Percentiles rank a stretch among this genome's conserved stretches.
Conservation (phyloP, 257 asterid genomes). For the Primulina huaijiensis region DNA sequence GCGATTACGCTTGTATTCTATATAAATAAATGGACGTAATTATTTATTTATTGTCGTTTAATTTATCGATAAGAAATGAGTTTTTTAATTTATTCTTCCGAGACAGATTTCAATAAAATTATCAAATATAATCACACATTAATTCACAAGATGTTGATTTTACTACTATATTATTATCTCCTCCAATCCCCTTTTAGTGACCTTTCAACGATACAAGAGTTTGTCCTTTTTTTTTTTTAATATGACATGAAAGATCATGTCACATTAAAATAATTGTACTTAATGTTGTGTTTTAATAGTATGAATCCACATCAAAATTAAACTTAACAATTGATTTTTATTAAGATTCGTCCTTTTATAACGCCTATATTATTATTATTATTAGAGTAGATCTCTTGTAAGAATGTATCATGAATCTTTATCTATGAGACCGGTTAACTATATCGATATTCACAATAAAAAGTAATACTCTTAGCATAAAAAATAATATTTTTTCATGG, state of each 20-base stretch:
- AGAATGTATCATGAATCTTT: too few species aligned
- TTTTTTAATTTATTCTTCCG: not conserved
- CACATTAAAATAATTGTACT: not conserved
- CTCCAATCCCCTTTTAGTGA: not conserved
- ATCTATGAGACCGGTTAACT: too few species aligned
- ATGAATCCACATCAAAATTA: not conserved
- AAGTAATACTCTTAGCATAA: too few species aligned
- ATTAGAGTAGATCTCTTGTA: too few species aligned
- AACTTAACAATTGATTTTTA: too few species aligned
- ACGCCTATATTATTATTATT: too few species aligned
- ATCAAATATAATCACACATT: slow-evolving; percentile 7
- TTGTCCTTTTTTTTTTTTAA: not conserved
- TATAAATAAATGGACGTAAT: not conserved
- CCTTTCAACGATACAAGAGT: not conserved
- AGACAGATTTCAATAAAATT: slow-evolving; percentile 3
- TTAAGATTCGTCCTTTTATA: too few species aligned
- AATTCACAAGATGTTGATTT: slow-evolving; percentile 34
- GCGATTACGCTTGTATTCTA: not conserved
- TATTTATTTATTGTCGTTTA: not conserved
- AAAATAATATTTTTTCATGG: too few species aligned
- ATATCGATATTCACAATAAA: too few species aligned
- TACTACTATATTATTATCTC: not conserved
- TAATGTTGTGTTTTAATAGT: not conserved
- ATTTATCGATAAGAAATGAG: too few species aligned
- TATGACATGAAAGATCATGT: not conserved